Evolutionary conservation across 306 rosid genomes (phyloP).

Genomic region (Prunus armeniaca): DNA sequence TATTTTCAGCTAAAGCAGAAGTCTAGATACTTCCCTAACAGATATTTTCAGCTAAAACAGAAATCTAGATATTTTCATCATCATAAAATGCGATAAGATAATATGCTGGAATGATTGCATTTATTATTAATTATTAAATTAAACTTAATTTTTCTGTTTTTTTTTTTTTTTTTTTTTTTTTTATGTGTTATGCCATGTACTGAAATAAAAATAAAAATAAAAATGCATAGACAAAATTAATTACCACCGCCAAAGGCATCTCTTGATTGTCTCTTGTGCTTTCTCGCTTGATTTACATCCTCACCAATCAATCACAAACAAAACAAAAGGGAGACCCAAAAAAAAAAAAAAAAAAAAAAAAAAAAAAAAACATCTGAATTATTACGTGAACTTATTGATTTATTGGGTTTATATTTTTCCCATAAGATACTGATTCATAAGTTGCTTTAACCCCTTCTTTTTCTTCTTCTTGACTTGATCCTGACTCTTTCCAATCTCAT

Average conservation of each 20-base stretch:
- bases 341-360: neutral
- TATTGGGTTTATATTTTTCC: conserved; percentile 13
- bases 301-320: neutral
- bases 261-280: neutral
- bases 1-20: no score
- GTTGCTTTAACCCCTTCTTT: conserved; percentile 47
- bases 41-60: no score
- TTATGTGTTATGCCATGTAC: no score
- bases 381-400: neutral
- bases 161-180: no score
- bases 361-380: neutral
- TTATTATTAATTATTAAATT: no score
- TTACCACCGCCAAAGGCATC: neutral
- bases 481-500: neutral
- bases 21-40: no score
- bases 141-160: no score
- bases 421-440: conserved; percentile 43
- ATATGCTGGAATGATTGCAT: no score
- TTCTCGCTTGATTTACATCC: neutral
- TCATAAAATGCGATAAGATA: no score
- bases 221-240: neutral
- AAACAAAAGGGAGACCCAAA: neutral
- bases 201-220: neutral
- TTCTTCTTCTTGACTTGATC: conserved; percentile 18
- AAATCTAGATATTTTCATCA: no score